Evolutionary conservation across 2,329 filamentous ascomycete genomes (phyloP).

Genomic region (Thielaviopsis euricoi): DNA sequence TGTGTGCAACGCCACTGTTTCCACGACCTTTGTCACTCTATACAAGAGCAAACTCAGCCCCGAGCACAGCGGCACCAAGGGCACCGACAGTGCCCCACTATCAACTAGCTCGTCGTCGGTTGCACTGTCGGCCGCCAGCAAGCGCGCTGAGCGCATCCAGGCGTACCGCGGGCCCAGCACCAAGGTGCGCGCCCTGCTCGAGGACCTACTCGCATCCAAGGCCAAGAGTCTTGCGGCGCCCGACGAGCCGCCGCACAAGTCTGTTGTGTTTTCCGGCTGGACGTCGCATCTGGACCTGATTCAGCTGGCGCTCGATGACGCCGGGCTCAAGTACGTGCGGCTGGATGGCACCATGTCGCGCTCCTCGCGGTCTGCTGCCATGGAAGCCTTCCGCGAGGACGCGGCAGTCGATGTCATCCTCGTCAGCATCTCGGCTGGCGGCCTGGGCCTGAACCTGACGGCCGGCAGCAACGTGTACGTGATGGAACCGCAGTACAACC

Average conservation of each 20-base stretch:
- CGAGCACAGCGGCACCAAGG: conserved; percentile 36
- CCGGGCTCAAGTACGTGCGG: conserved; percentile 54
- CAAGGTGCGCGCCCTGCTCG: conserved; percentile 70
- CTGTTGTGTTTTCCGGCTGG: conserved; percentile 93
- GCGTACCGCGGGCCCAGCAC: conserved; percentile 77
- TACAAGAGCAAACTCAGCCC: conserved; percentile 41
- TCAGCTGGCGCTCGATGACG: conserved; percentile 56
- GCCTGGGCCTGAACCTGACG: conserved; percentile 80
- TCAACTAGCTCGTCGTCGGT: neutral
- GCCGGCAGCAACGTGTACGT: conserved; percentile 77
- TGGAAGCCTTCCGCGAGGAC: conserved; percentile 64
- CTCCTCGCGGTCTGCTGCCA: conserved; percentile 52
- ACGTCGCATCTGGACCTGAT: conserved; percentile 89
- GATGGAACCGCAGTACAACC: conserved; percentile 98
- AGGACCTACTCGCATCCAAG: conserved; percentile 52
- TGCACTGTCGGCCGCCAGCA: neutral
- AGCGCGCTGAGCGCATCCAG: conserved; percentile 19
- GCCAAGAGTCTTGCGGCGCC: conserved; percentile 41
- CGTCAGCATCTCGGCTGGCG: conserved; percentile 83
- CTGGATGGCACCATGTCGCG: conserved; percentile 84
- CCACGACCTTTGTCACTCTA: conserved; percentile 50
- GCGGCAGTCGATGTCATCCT: conserved; percentile 60
- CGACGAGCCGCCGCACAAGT: conserved; percentile 64
- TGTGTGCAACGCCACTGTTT: conserved; percentile 48
- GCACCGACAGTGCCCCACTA: conserved; percentile 16